Evolutionary conservation across 116 monocot species (phyloP), one percentile per base, ranked within the genome.

Genomic region (Thalassia testudinum): DNA sequence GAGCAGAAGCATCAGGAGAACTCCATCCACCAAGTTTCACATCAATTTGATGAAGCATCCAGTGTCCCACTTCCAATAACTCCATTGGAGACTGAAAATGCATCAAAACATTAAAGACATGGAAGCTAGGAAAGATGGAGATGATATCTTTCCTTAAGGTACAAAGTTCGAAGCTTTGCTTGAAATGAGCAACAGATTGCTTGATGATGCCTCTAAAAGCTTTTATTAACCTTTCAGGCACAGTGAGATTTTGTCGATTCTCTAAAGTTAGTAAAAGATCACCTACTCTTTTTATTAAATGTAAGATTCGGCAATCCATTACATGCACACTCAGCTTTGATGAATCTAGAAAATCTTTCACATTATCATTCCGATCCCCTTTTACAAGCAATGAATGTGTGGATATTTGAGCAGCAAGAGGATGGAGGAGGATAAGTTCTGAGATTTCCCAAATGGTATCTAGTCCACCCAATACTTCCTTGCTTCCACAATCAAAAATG

Each of bases 401-500:
- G 50, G 87, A 42, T 34, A 64, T 63, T 42, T 64, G 25, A 20
- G 8, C 65, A 21, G 87, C 58, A 54, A 81, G 23, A 66, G 95
- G 95, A 64, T 95, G 84, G 37, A 66, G 61, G 38, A 85, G 53
- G 56, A 87, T 58, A 21, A 74, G 47, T 30, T 87, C 95, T 49
- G 69, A 59, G 18, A 76, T 50, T 52, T 73, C 66, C 30, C 45
- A 50, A 53, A 74, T 26, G 63, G 58, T 62, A 24, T 69, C 40
- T 50, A 27, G 23, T 63, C 30, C 10, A 37, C 24, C 45, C 43
- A 58, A 66, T 52, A 42, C n/a, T 22, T 50, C 48, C 0, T 1
- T 24, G 37, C 43, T 72, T 34, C 30, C 10, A 34, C 3, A 34
- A 57, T 66, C 59, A 28, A 21, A 59, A 53, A 22, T 26, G 27